These are phyloP conservation scores for Suhomyces atakaporum DNA, from an alignment of 1,139 yeast species.

Conservation along the genomic window DNA sequence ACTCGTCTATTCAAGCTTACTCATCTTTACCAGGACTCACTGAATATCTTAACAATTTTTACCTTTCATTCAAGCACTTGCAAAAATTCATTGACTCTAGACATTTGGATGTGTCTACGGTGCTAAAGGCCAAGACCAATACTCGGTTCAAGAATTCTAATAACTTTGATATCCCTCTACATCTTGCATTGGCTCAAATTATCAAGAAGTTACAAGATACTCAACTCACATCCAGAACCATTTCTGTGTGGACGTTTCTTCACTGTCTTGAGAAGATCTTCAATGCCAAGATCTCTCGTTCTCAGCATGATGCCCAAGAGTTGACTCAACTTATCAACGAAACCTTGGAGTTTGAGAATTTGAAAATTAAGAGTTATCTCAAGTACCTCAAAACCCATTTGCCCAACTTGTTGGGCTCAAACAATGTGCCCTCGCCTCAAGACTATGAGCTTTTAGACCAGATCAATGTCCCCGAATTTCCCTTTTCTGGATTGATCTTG, in stretches of 20 bases:
- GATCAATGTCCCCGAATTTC: constrained; percentile 58
- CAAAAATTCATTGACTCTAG: constrained; percentile 28
- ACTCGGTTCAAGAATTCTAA: constrained; percentile 30
- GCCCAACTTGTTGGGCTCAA: constrained; percentile 10
- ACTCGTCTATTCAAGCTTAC: constrained; percentile 85
- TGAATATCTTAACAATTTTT: constrained; percentile 55
- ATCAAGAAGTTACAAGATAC: constrained; percentile 65
- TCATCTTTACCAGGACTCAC: constrained; percentile 67
- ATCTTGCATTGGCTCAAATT: constrained; percentile 56
- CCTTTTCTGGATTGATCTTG: constrained; percentile 68
- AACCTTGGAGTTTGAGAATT: constrained; percentile 69
- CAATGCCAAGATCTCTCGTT: constrained; percentile 71
- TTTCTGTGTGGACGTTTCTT: constrained; percentile 79
- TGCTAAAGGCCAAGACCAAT: constrained; percentile 20
- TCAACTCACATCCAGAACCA: constrained; percentile 51
- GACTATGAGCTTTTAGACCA: constrained; percentile 26
- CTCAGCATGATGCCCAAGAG: constrained; percentile 96
- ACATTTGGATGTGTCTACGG: constrained; percentile 25
- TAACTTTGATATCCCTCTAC: constrained; percentile 50
- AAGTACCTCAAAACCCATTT: constrained; percentile 12
- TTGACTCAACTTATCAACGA: constrained; percentile 78
- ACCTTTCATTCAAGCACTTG: constrained; percentile 28
- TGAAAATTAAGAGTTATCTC: constrained; percentile 40
- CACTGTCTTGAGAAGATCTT: constrained; percentile 76
- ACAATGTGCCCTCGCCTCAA: constrained; percentile 13